A percentile compares a stretch with the other conserved stretches of the same genome.
phyloP scores from a whole-genome alignment of 2,329 filamentous ascomycete species.

The Paradendryphiella salina region DNA sequence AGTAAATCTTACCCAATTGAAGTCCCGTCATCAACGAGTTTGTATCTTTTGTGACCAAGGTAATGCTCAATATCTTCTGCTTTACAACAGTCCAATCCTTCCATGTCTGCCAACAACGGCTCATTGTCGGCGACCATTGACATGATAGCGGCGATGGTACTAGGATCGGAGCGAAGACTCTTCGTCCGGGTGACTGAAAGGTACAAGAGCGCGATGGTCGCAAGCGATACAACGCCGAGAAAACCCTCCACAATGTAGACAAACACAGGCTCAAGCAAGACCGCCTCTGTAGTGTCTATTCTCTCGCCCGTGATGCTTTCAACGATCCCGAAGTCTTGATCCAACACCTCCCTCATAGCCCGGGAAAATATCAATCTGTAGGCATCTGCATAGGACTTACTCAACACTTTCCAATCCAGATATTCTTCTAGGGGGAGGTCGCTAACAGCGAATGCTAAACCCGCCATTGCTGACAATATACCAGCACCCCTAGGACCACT shows the following conservation, averaged over 20 bases:
- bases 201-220: conserved; percentile 28
- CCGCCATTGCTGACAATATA: conserved; percentile 37
- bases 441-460: conserved; percentile 44
- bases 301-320: conserved; percentile 17
- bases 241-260: conserved; percentile 45
- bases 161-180: conserved; percentile 41
- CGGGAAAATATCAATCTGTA: conserved; percentile 51
- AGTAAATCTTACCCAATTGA: not conserved
- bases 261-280: conserved; percentile 47
- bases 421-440: conserved; percentile 36
- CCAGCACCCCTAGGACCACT: not conserved
- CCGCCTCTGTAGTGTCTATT: conserved; percentile 33
- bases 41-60: conserved; percentile 22
- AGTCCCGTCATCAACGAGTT: not conserved
- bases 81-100: conserved; percentile 27
- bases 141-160: conserved; percentile 46
- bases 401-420: conserved; percentile 40
- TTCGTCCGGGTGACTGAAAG: conserved; percentile 22
- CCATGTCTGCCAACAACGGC: conserved; percentile 26
- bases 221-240: conserved; percentile 31
- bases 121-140: conserved; percentile 33
- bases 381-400: conserved; percentile 45
- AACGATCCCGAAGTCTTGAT: conserved; percentile 6
- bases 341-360: conserved; percentile 40
- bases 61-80: conserved; percentile 20